Evolutionary conservation across 2,329 filamentous ascomycete genomes (phyloP), one percentile per base, ranked within the genome.

Genomic region (Aschersonia sp.): DNA sequence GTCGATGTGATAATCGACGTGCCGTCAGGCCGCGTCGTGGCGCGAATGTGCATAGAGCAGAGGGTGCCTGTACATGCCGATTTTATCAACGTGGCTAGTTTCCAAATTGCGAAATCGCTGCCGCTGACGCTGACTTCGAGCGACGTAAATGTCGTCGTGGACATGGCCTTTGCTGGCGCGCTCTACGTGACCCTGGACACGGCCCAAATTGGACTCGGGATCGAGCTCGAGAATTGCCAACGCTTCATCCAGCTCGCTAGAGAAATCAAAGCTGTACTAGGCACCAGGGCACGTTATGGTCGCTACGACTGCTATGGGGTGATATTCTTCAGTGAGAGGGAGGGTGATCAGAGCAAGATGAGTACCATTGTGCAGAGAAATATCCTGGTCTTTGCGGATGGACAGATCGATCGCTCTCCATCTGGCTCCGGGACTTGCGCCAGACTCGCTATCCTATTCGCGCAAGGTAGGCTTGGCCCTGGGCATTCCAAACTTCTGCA

Each of bases 401-500:
- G 57, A 0, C 56, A 59, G 8, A 54, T 58, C 4, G 57, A 59
- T 22, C 56, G 55, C 4, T 58, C 57, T 1, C 57, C 57, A 0
- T 58, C 56, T 31, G 57, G 57, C 6, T 58, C 57, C 4, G 57
- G 57, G 5, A 56, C 57, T 22, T 50, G 49, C 33, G 50, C 57
- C 7, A 46, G 57, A 29, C 37, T 56, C 2, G 55, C 57, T 1
- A 44, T 50, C 9, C 33, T 53, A 30, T 31, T 43, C 30, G 51
- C 45, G 12, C 42, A 51, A 9, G 47, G 49, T 5, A 44, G 43
- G 12, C 22, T 49, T 8, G 30, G 42, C n/a, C 2, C 35, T 12
- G 35, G 8, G 4, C 12, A 8, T 37, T 5, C 35, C 35, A 37
- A 5, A 37, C 35, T 37, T 8, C 2, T 37, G 35, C 35, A 37